phyloP scores from a whole-genome alignment of 352 stramenopile genomes.

The Pythium folliculosum region DNA sequence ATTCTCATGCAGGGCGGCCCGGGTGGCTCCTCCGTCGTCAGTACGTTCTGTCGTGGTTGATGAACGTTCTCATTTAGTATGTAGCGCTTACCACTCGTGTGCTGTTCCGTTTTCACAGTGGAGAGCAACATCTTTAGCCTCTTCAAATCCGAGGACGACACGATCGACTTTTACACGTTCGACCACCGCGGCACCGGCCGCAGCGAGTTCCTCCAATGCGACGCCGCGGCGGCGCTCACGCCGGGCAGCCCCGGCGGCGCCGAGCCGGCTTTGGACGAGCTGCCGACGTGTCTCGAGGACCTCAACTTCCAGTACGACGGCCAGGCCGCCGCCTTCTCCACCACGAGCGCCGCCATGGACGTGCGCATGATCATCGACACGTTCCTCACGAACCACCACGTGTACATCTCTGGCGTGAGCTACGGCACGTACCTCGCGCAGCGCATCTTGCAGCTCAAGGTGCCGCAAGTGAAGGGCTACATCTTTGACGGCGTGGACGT shows the following conservation, averaged over 20 bases:
- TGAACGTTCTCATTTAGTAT: too few species aligned
- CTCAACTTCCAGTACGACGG: constrained; percentile 32
- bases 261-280: constrained; percentile 13
- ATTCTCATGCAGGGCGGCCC: constrained; percentile 24
- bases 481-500: constrained; percentile 32
- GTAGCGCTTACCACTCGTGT: background rate
- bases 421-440: constrained; percentile 38
- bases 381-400: constrained; percentile 22
- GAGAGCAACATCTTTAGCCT: constrained; percentile 3
- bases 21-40: constrained; percentile 8
- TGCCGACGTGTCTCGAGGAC: constrained; percentile 28
- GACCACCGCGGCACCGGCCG: constrained; percentile 41
- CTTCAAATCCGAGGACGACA: background rate
- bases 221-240: constrained; percentile 29
- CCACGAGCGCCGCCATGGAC: constrained; percentile 30
- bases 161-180: constrained; percentile 32
- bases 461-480: constrained; percentile 30
- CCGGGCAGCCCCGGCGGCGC: constrained; percentile 18
- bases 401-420: constrained; percentile 28
- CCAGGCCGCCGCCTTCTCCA: constrained; percentile 22
- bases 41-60: constrained; percentile 12
- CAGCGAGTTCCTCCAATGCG: constrained; percentile 31
- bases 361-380: constrained; percentile 24
- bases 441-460: constrained; percentile 30
- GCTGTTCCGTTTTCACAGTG: constrained; percentile 4